These are phyloP conservation scores for Penicillium polonicum DNA, from an alignment of 2,329 filamentous ascomycete genomes.

Conservation along the genomic window DNA sequence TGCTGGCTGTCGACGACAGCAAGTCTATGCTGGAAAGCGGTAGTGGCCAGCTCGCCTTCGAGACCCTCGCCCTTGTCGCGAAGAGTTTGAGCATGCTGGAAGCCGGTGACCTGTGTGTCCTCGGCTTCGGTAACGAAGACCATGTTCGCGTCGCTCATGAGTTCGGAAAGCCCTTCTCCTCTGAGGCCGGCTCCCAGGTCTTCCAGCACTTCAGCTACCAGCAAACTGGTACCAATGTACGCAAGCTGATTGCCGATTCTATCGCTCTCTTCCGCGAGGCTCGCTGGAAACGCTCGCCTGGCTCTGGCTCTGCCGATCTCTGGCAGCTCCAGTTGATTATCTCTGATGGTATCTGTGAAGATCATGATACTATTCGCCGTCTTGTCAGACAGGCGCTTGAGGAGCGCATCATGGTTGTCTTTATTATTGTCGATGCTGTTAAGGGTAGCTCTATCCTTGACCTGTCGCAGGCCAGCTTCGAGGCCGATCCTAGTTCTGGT, in stretches of 20 bases:
- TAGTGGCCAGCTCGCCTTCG: slow-evolving; percentile 78
- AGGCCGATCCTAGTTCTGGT: slow-evolving; percentile 59
- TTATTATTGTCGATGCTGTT: slow-evolving; percentile 83
- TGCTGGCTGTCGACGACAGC: slow-evolving; percentile 95
- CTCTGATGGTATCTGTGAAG: slow-evolving; percentile 88
- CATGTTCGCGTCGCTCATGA: slow-evolving; percentile 80
- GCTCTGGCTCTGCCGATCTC: slow-evolving; percentile 64
- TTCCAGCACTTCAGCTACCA: slow-evolving; percentile 82
- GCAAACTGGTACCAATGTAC: slow-evolving; percentile 83
- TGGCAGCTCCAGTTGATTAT: slow-evolving; percentile 96
- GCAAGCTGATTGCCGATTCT: slow-evolving; percentile 70
- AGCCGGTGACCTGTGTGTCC: slow-evolving; percentile 85
- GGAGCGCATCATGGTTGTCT: slow-evolving; percentile 96
- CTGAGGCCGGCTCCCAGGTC: slow-evolving; percentile 77
- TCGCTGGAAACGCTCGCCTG: slow-evolving; percentile 56
- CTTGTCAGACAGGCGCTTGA: slow-evolving; percentile 85
- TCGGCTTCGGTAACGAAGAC: slow-evolving; percentile 75
- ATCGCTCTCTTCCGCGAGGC: slow-evolving; percentile 81
- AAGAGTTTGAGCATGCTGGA: slow-evolving; percentile 89
- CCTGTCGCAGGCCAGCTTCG: slow-evolving; percentile 81
- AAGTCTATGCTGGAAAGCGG: slow-evolving; percentile 85
- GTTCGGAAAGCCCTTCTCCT: slow-evolving; percentile 77
- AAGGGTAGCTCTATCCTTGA: slow-evolving; percentile 67
- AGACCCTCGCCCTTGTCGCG: slow-evolving; percentile 88
- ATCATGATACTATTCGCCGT: slow-evolving; percentile 78